These are phyloP conservation scores for Haberlea rhodopensis DNA, from an alignment of 257 asterid species.

Conservation along the genomic window DNA sequence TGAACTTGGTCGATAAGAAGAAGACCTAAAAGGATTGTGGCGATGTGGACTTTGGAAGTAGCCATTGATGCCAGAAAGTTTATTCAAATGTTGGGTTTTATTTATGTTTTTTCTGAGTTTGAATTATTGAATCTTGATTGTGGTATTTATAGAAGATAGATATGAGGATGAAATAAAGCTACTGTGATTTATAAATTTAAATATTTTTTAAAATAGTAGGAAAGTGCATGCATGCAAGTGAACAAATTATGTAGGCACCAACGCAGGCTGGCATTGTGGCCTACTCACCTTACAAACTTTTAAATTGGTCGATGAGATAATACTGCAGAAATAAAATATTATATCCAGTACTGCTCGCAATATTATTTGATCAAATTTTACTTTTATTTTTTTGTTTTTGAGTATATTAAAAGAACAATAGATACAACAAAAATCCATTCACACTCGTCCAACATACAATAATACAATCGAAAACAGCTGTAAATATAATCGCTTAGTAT, in stretches of 20 bases:
- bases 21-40: constrained; percentile 41
- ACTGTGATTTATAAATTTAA: too few species aligned
- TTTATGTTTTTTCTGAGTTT: neutral
- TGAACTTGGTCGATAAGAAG: constrained; percentile 47
- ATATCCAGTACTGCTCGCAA: too few species aligned
- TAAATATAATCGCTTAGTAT: too few species aligned
- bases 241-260: constrained; percentile 22
- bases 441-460: too few species aligned
- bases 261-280: constrained; percentile 34
- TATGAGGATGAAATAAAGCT: too few species aligned
- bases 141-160: neutral
- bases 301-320: neutral
- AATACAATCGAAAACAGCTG: too few species aligned
- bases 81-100: neutral
- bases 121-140: neutral
- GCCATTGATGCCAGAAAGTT: constrained; percentile 37
- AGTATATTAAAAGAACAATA: too few species aligned
- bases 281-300: constrained; percentile 33
- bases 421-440: too few species aligned
- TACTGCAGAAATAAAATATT: too few species aligned
- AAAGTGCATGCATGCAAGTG: constrained; percentile 47
- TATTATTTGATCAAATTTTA: too few species aligned
- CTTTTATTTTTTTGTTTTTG: too few species aligned
- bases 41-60: constrained; percentile 36
- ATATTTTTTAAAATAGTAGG: neutral